phyloP scores from a whole-genome alignment of 805 yeast species.

The Teunomyces aglyptinius region DNA sequence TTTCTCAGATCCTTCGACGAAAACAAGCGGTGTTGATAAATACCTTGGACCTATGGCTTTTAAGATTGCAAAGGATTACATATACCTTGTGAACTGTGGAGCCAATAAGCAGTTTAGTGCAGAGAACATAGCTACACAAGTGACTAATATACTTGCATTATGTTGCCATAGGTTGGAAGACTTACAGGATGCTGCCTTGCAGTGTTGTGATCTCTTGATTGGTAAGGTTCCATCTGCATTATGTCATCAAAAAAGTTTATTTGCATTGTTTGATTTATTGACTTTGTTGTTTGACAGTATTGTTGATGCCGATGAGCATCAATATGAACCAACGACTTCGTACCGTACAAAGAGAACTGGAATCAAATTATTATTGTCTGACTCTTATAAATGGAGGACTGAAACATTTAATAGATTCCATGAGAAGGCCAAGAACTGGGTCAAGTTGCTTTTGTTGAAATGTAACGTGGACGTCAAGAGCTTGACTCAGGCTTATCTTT shows the following conservation, averaged over 20 bases:
- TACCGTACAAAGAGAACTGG: slow-evolving; percentile 49
- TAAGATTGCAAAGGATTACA: slow-evolving; percentile 56
- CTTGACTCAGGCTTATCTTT: slow-evolving; percentile 72
- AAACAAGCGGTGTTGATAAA: slow-evolving; percentile 63
- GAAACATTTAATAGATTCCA: slow-evolving; percentile 61
- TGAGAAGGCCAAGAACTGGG: slow-evolving; percentile 65
- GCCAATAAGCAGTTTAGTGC: slow-evolving; percentile 56
- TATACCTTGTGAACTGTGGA: slow-evolving; percentile 50
- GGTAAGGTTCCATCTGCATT: slow-evolving; percentile 70
- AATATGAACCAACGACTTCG: slow-evolving; percentile 78
- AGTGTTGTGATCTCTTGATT: slow-evolving; percentile 69
- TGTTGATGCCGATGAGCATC: slow-evolving; percentile 78
- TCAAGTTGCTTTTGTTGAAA: slow-evolving; percentile 51
- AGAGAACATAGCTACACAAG: slow-evolving; percentile 58
- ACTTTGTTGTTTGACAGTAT: slow-evolving; percentile 75
- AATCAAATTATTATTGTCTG: slow-evolving; percentile 61
- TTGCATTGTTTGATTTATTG: slow-evolving; percentile 76
- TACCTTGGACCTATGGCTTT: slow-evolving; percentile 65
- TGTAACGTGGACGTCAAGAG: slow-evolving; percentile 76
- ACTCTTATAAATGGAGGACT: slow-evolving; percentile 72
- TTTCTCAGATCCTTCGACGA: slow-evolving; percentile 81
- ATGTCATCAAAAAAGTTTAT: slow-evolving; percentile 71
- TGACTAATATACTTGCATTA: slow-evolving; percentile 61
- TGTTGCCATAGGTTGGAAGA: slow-evolving; percentile 77
- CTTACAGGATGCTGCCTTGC: slow-evolving; percentile 77